Evolutionary conservation across 2,329 filamentous ascomycete species (phyloP).

Genomic region (Beauveria pseudobassiana): DNA sequence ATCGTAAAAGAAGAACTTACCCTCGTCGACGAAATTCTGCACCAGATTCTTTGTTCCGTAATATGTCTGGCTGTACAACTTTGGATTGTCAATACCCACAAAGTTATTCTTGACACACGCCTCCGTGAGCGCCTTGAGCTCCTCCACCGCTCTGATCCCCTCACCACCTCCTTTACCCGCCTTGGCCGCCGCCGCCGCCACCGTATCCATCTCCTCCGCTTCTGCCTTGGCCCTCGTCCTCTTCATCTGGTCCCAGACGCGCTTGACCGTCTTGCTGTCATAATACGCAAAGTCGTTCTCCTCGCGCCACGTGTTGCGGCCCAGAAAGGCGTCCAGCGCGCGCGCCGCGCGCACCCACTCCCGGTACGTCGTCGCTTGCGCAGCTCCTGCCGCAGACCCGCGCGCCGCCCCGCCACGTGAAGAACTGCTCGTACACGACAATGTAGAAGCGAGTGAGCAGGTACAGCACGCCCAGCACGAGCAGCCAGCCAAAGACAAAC

Average conservation of each 20-base stretch:
- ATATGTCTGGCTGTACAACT: conserved; percentile 95
- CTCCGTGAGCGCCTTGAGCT: conserved; percentile 71
- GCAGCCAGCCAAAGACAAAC: conserved; percentile 73
- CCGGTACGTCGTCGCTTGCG: conserved; percentile 64
- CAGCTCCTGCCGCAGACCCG: conserved; percentile 63
- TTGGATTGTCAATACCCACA: conserved; percentile 85
- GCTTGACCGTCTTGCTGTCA: conserved; percentile 73
- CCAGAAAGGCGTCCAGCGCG: conserved; percentile 71
- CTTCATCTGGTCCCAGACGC: conserved; percentile 69
- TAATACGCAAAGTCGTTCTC: conserved; percentile 78
- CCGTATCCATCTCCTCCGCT: conserved; percentile 27
- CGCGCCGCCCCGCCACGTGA: conserved; percentile 77
- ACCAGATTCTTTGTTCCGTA: conserved; percentile 95
- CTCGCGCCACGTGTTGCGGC: conserved; percentile 73
- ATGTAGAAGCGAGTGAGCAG: conserved; percentile 82
- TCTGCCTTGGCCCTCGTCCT: conserved; percentile 56
- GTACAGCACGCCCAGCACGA: conserved; percentile 64
- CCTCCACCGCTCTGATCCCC: conserved; percentile 54
- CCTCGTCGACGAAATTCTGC: conserved; percentile 82
- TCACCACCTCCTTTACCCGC: conserved; percentile 28
- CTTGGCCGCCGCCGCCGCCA: not conserved
- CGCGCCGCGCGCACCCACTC: conserved; percentile 80
- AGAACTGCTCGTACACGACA: conserved; percentile 81
- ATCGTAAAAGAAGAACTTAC: conserved; percentile 31
- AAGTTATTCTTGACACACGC: conserved; percentile 98